These are phyloP conservation scores for Leccinum truebloodii DNA, from an alignment of 768 basidiomycete genomes.

Conservation along the genomic window DNA sequence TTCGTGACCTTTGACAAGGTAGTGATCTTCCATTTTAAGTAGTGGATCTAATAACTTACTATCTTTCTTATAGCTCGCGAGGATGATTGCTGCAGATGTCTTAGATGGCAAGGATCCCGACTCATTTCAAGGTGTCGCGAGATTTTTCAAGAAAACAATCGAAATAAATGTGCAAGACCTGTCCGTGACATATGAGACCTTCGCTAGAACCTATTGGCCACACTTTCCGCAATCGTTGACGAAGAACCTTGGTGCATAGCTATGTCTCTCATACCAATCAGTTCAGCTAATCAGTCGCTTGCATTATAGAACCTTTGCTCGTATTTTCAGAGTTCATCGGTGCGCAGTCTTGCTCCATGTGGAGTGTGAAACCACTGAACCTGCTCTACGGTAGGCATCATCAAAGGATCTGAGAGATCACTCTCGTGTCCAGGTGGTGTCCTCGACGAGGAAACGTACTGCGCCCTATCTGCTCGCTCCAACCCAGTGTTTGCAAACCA, in stretches of 20 bases:
- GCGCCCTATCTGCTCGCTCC: constrained; percentile 48
- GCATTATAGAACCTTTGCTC: constrained; percentile 47
- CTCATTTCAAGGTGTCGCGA: constrained; percentile 3
- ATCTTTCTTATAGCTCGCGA: constrained; percentile 17
- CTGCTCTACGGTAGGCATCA: constrained; percentile 43
- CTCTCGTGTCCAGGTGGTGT: constrained; percentile 36
- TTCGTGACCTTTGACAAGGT: constrained; percentile 70
- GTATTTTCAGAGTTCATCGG: constrained; percentile 71
- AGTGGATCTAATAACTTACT: background rate
- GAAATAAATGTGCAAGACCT: constrained; percentile 22
- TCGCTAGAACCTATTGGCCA: constrained; percentile 57
- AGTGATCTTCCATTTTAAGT: constrained; percentile 11
- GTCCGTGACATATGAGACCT: constrained; percentile 48
- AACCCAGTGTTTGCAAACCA: constrained; percentile 56
- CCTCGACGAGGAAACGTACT: constrained; percentile 48
- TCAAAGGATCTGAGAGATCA: constrained; percentile 66
- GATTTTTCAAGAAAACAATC: constrained; percentile 15
- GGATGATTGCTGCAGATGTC: constrained; percentile 30
- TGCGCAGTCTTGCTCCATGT: constrained; percentile 22
- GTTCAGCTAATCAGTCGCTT: background rate
- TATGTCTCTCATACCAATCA: background rate
- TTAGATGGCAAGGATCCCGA: constrained; percentile 7
- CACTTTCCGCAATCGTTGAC: constrained; percentile 52
- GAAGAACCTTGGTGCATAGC: constrained; percentile 32
- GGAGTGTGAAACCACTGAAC: background rate